Evolutionary conservation across 2,329 filamentous ascomycete genomes (phyloP), one percentile per base, ranked within the genome.

Genomic region (Ustilaginoidea virens): DNA sequence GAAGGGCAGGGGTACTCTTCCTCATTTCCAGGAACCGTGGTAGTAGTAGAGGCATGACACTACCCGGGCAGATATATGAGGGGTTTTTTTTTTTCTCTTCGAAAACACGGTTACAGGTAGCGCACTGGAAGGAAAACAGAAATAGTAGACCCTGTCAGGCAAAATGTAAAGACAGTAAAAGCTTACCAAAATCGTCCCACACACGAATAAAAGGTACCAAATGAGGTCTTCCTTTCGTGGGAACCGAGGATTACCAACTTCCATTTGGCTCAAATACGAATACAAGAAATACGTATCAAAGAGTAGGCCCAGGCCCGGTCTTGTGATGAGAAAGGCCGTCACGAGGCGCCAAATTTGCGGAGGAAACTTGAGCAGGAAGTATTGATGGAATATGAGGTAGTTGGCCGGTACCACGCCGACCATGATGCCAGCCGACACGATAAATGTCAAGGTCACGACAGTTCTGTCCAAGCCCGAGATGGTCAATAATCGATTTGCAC

Each of bases 21-120:
- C 77, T 82, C 77, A 63, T 57, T 74, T 80, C 61, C 75, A 82
- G 77, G 77, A 82, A 82, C 76, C 77, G 76, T 63, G 66, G 76
- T 75, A 80, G 75, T 63, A 71, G 76, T 67, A 46, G 53, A 53
- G 57, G 66, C 57, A 54, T 38, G 47, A 48, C 63, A 63, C 76
- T 80, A 76, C 71, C 68, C 77, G 77, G 76, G 77, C 77, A 82
- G 77, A 80, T 80, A 74, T 64, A 61, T 61, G 65, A 69, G 66
- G 55, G 32, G 58, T 51, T 17, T 33, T 37, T 33, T 8, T 17
- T 19, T 26, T 16, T 24, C 18, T 5, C 17, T 15, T 24, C 12
- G 14, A 18, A 27, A n/a, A n/a, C n/a, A n/a, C n/a, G n/a, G n/a
- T n/a, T n/a, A n/a, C n/a, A n/a, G n/a, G n/a, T n/a, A n/a, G n/a